Base-by-base conservation (phyloP, 2,329 filamentous ascomycete species). In the Rachicladosporium sp. region DNA sequence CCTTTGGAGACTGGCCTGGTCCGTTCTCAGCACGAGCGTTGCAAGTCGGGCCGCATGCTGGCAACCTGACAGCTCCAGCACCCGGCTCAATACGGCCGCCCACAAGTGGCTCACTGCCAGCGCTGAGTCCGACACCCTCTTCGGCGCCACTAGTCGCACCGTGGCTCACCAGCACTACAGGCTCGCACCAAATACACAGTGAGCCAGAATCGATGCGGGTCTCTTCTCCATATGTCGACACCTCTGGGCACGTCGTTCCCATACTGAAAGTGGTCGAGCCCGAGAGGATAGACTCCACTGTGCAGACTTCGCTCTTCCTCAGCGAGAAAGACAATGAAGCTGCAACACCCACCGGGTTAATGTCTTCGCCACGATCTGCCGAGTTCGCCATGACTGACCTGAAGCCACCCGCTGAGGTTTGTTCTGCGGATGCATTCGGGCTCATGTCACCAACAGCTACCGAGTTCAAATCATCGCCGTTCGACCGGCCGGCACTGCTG, bases 71-170 rank as follows among this genome's bases (percentile, higher is more conserved):
- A n/a, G 9, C 33, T 2, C 31, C 39, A 9, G 23, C 6, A 27
- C 23, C 23, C 5, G 23, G 23, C 23, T 27, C 23, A 8, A 27
- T 27, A 27, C 23, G 23, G 7, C 33, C 37, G 29, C 39, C 39
- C 23, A 35, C 37, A 5, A 31, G 39, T 13, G 45, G 57, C 33
- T 53, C 55, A 27, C 45, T 57, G 4, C 50, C 56, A 2, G 48
- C 47, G 7, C 45, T 62, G n/a, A 58, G 54, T 29, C 71, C 76
- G 0, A 78, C 78, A 0, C 78, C 79, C 8, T 79, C 77, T 1
- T 82, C 78, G 2, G 78, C 79, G 2, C 79, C 79, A 1, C 74
- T 76, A 6, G 76, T 65, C 38, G 73, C 76, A 40, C 71, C 72
- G 1, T 81, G 76, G 74, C 64, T 66, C 6, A 66, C 65, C 37